A percentile compares a stretch with the other conserved stretches of the same genome.
Conservation (phyloP, 2,329 filamentous ascomycete genomes). For the Aureobasidium pullulans region DNA sequence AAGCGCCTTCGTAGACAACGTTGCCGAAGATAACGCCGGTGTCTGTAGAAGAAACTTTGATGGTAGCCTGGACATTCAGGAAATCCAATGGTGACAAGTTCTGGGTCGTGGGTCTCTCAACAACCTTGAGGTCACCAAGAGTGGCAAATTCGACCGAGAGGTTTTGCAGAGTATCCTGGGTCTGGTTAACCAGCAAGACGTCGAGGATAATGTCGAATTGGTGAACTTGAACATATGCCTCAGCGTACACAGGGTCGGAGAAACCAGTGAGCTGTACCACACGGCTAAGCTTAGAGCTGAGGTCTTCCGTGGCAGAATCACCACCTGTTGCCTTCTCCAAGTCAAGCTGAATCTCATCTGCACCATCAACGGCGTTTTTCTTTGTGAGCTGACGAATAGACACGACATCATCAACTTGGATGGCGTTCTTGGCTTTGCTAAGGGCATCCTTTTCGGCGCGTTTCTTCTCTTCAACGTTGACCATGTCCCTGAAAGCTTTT, state of each 20-base stretch:
- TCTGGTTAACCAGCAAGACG: conserved; percentile 94
- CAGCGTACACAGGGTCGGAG: conserved; percentile 96
- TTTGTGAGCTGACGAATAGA: conserved; percentile 87
- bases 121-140: conserved; percentile 92
- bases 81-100: conserved; percentile 95
- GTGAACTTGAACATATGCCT: conserved; percentile 97
- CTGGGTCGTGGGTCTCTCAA: conserved; percentile 91
- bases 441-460: conserved; percentile 87
- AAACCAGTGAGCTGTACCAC: conserved; percentile 97
- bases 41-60: conserved; percentile 97
- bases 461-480: conserved; percentile 96
- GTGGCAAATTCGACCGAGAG: conserved; percentile 98
- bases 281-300: conserved; percentile 87
- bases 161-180: conserved; percentile 91
- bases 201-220: conserved; percentile 98
- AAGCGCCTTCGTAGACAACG: conserved; percentile 91
- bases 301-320: conserved; percentile 73
- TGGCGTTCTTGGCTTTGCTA: conserved; percentile 85
- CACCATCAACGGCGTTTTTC: conserved; percentile 75
- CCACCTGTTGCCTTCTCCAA: conserved; percentile 91
- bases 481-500: conserved; percentile 94
- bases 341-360: conserved; percentile 81
- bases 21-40: conserved; percentile 99
- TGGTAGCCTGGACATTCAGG: conserved; percentile 95
- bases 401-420: conserved; percentile 93